Evolutionary conservation across 192 early-diverging fungal species (phyloP), one percentile per base, ranked within the genome.

Genomic region (Paraglomus occultum): DNA sequence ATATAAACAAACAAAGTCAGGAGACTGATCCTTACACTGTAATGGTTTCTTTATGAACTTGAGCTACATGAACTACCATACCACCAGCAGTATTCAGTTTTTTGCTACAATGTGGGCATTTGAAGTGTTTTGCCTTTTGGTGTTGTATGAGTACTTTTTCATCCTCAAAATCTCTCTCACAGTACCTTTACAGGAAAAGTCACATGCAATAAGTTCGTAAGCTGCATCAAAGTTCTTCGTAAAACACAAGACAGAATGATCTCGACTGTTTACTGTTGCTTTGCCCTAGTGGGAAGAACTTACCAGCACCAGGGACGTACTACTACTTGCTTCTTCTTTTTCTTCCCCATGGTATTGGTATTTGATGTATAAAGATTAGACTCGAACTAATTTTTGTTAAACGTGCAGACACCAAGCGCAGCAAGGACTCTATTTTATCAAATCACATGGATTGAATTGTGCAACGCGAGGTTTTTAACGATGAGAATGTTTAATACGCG

Each of bases 81-180:
- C 96, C 96, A 67, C 89, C 87, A 1, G 92, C 94, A 1, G 94
- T 94, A 73, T 89, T 94, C 43, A 95, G 84, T 60, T 90, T 90
- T 76, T 93, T 94, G 71, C 77, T 74, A 77, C 96, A 98, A 11
- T 85, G 78, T 59, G 77, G 77, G 73, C 96, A 98, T 71, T 96
- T 95, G 82, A 96, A 96, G 73, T 98, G 96, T 77, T 92, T 93
- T 42, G 92, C 90, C 76, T 87, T 88, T 75, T 98, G 96, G 77
- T 98, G 96, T 64, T 92, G 85, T 40, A 98, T 86, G 53, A 98
- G 81, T 8, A 95, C 89, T 71, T 93, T 95, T 66, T 96, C 95
- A 76, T 96, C 94, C 62, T 95, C 94, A 75, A 98, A 98, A 65
- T 94, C 92, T 60, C 92, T 84, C 61, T 96, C 94, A 76, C 96